Conservation (phyloP, 2,329 filamentous ascomycete species). For the Daldinia sp. region DNA sequence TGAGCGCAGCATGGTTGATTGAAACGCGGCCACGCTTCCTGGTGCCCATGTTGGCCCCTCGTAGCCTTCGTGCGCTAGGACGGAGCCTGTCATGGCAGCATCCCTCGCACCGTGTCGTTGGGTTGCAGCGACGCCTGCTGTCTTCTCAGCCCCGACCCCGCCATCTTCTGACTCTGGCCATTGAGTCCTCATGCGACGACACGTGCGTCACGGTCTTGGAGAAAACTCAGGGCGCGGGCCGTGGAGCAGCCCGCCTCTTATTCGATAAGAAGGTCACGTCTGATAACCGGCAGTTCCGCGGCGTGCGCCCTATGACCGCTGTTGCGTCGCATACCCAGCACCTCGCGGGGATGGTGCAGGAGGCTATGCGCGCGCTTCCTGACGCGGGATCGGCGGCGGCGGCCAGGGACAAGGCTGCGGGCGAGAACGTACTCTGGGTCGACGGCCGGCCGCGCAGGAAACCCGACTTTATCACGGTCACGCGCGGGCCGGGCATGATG, state of each 20-base stretch:
- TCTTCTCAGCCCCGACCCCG: constrained; percentile 21
- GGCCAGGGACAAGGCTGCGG: constrained; percentile 36
- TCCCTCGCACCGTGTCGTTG: background rate
- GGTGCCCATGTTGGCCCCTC: background rate
- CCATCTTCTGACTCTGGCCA: constrained; percentile 71
- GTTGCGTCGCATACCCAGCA: constrained; percentile 79
- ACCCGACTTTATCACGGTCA: constrained; percentile 89
- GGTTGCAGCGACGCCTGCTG: constrained; percentile 16
- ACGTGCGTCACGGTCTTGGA: constrained; percentile 88
- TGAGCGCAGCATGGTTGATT: constrained; percentile 28
- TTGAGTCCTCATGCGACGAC: constrained; percentile 92
- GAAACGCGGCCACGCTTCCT: constrained; percentile 11
- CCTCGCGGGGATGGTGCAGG: constrained; percentile 75
- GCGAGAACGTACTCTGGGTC: constrained; percentile 41
- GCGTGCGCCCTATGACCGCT: constrained; percentile 83
- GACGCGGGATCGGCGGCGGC: constrained; percentile 30
- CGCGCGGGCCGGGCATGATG: constrained; percentile 89
- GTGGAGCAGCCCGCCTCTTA: constrained; percentile 67
- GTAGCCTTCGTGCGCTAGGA: constrained; percentile 7
- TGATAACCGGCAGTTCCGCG: constrained; percentile 78
- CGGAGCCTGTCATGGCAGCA: background rate
- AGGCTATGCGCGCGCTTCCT: constrained; percentile 69
- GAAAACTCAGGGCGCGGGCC: constrained; percentile 55
- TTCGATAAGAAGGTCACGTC: constrained; percentile 87
- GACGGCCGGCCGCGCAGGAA: constrained; percentile 56